Evolutionary conservation across 75 land plant species (phyloP).

Genomic region (Isoetes taiwanensis): DNA sequence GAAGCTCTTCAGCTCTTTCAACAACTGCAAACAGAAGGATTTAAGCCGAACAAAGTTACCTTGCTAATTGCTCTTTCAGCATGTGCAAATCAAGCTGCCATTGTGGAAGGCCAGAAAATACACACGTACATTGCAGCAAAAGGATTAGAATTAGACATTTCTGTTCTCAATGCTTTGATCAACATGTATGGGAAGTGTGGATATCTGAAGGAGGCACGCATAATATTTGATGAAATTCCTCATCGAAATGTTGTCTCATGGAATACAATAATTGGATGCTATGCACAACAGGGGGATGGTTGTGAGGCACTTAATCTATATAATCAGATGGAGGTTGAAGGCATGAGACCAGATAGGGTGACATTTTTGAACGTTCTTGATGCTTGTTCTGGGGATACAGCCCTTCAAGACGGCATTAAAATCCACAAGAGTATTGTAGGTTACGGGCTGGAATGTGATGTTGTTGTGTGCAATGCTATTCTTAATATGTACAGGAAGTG

Average conservation of each 20-base stretch:
- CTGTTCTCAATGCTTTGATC: slow-evolving; percentile 22
- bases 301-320: slow-evolving; percentile 17
- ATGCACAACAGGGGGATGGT: slow-evolving; percentile 12
- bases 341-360: slow-evolving; percentile 13
- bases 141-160: slow-evolving; percentile 10
- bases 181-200: slow-evolving; percentile 36
- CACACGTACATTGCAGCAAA: slow-evolving; percentile 22
- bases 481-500: slow-evolving; percentile 14
- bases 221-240: slow-evolving; percentile 16
- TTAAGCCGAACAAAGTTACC: slow-evolving; percentile 12
- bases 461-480: slow-evolving; percentile 6
- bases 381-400: too few species aligned
- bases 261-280: slow-evolving; percentile 24
- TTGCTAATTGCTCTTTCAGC: slow-evolving; percentile 18
- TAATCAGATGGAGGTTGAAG: slow-evolving; percentile 12
- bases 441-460: not conserved
- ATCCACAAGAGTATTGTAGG: not conserved
- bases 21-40: slow-evolving; percentile 11
- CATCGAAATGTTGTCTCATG: slow-evolving; percentile 20
- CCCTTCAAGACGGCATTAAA: slow-evolving; percentile 2
- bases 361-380: slow-evolving; percentile 15
- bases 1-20: slow-evolving; percentile 24
- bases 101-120: slow-evolving; percentile 11
- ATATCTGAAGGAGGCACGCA: slow-evolving; percentile 15
- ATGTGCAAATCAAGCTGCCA: slow-evolving; percentile 15